Percentiles rank a stretch among this genome's conserved stretches.
Evolutionary conservation across 1,139 yeast genomes (phyloP).

Genomic region (Suhomyces bokatorum): DNA sequence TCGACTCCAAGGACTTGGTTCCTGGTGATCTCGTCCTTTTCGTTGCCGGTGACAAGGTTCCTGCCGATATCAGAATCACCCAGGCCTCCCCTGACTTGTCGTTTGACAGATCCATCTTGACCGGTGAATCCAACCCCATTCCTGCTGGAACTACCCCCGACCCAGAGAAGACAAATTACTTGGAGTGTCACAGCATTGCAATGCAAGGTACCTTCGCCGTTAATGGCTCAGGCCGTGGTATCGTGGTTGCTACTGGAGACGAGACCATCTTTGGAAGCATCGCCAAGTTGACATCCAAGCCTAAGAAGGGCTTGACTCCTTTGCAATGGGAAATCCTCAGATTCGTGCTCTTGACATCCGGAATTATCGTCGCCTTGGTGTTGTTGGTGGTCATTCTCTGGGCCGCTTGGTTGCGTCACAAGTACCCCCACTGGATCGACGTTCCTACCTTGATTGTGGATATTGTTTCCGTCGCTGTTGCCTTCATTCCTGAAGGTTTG

Average conservation of each 20-base stretch:
- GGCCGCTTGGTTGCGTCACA: slow-evolving; percentile 43
- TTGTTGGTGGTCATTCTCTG: slow-evolving; percentile 37
- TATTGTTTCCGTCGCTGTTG: slow-evolving; percentile 34
- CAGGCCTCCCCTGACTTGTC: slow-evolving; percentile 28
- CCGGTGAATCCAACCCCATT: slow-evolving; percentile 37
- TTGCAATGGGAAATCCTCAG: slow-evolving; percentile 33
- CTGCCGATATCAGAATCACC: slow-evolving; percentile 35
- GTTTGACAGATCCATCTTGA: slow-evolving; percentile 37
- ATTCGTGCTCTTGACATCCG: slow-evolving; percentile 26
- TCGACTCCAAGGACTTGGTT: slow-evolving; percentile 28
- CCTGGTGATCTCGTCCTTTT: slow-evolving; percentile 35
- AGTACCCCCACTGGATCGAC: slow-evolving; percentile 35
- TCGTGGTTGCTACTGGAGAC: slow-evolving; percentile 36
- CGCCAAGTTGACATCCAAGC: slow-evolving; percentile 33
- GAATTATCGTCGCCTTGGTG: slow-evolving; percentile 25
- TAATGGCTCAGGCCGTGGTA: slow-evolving; percentile 32
- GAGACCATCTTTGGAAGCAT: slow-evolving; percentile 35
- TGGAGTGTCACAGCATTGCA: slow-evolving; percentile 44
- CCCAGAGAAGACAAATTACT: slow-evolving; percentile 34
- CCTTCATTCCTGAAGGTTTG: slow-evolving; percentile 39
- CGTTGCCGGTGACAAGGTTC: slow-evolving; percentile 30
- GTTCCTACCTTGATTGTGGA: slow-evolving; percentile 35
- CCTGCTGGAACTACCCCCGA: slow-evolving; percentile 23
- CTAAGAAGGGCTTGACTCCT: slow-evolving; percentile 33
- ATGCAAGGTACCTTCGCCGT: slow-evolving; percentile 49